Evolutionary conservation across 1,139 yeast species (phyloP), one percentile per base, ranked within the genome.

Genomic region (Nakaseomyces uthaithaninus): DNA sequence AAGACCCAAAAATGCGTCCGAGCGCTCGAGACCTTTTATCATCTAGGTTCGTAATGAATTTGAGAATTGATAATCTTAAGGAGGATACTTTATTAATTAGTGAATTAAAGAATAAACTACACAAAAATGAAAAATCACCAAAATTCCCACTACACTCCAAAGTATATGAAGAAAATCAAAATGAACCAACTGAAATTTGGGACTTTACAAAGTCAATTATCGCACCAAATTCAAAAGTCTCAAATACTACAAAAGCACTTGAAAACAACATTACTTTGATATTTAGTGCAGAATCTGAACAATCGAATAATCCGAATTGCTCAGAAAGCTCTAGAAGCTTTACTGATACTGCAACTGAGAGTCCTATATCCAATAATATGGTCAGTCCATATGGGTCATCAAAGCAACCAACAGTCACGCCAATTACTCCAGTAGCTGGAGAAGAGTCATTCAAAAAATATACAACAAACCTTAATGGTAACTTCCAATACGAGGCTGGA

Each of bases 1-100:
- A 76, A 55, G 73, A 76, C 45, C 82, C 86, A 1, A 49, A 46
- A 5, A 61, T 64, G 40, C 63, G 91, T 46, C 78, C 81, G 1
- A 58, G 67, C 33, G 73, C 79, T 1, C 45, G 58, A 0, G 54
- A 55, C 10, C 58, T 78, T 36, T 60, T 76, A 40, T 69, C 65
- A 37, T 73, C 71, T 39, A 65, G 62, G 33, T 77, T 74, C 51
- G 62, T 75, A 22, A 65, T 62, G 30, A 43, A 43, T 25, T 27
- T 40, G 14, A 34, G 40, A 9, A 23, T 53, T 11, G 33, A 33
- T 3, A 45, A 52, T 40, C 38, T 60, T 35, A 46, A 47, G 39
- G 45, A 45, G 4, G 62, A 58, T 40, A 46, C 69, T 56, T 65
- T 52, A 44, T 46, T 52, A 43, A 36, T 51, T 25, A 46, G 55